Evolutionary conservation across 2,329 filamentous ascomycete genomes (phyloP), one percentile per base, ranked within the genome.

Genomic region (Talaromyces rugulosus): DNA sequence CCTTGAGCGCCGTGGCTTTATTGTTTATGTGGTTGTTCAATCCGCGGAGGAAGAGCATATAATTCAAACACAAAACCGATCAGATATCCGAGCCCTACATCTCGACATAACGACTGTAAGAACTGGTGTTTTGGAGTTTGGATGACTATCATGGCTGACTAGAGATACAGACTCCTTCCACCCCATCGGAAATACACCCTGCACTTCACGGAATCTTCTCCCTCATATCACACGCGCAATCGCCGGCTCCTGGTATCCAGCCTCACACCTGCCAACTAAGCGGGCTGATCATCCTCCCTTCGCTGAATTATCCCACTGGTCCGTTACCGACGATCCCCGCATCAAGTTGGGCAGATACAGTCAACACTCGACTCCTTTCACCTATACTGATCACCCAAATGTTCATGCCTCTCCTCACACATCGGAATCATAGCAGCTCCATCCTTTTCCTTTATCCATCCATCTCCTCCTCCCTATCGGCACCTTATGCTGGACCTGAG

Each of bases 341-440:
- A 0, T 90, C 91, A 33, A 88, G 86, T 69, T 95, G 96, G 80
- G 91, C 91, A 66, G 92, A 97, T 72, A 89, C 92, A 36, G 87
- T 98, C 74, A 96, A 97, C 75, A 94, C 92, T 16, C 93, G 96
- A 71, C 85, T 99, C 12, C 84, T 98, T 60, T 90, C 92, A 62
- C 94, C 94, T 1, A 92, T 98, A 67, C 85, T 96, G 58, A 92
- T 90, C 5, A 88, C 93, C 44, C 93, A 97, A 77, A 85, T 91
- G 59, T 95, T 98, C 78, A 82, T 98, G n/a, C 90, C 90, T 0
- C 85, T 93, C 33, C 82, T 93, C 58, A 89, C 69, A 11, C 82
- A 86, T 59, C 83, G 89, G 59, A 81, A 78, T 72, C 83, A 79
- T 56, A 81, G 79, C 58, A 79, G 76, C 71, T 75, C 76, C 16